Base-by-base conservation (phyloP, 495 filamentous ascomycete genomes). In the Xanthoparmelia taractica region DNA sequence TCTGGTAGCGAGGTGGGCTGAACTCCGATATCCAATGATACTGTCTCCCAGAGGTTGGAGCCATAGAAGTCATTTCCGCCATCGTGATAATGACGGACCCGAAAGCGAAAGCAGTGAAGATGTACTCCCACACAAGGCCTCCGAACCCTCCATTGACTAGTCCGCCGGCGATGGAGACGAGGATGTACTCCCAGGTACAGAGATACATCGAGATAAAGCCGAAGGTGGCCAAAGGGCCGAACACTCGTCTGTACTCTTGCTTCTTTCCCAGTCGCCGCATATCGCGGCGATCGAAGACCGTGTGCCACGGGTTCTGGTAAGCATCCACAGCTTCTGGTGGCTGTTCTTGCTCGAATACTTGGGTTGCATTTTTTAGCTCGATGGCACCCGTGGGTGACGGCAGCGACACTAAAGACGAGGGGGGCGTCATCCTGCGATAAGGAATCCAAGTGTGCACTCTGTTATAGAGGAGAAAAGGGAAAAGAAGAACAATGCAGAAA, bases 21-120 rank as follows among this genome's bases (percentile, higher is more conserved):
- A 71, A 79, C 67, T 74, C 79, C 64, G 71, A 75, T 8, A 78
- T 76, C 80, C 80, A 82, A 67, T 78, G 78, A 59, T 81, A 81
- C 63, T 80, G 78, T 20, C 79, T 78, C 15, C 73, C 77, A 0
- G 72, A 70, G 1, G 77, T 80, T 27, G 78, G 77, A 7, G 76
- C 70, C 80, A 84, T 84, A 1, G 76, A 80, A 15, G 78, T 79
- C 78, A 84, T 82, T 63, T 82, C 80, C 1, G 80, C 75, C 50
- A 85, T 71, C 45, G 74, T 79, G 11, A 75, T 74, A 57, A 80
- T 77, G 27, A 82, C 76, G 4, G 77, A 72, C 10, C 69, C 59
- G 48, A 80, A 80, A 23, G 80, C 80, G 0, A 70, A 37, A 3
- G 76, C 70, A 23, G 78, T 79, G 52, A 75, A 72, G 43, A 84